A percentile compares a stretch with the other conserved stretches of the same genome.
These are phyloP conservation scores for Monosporozyma unispora DNA, from an alignment of 805 yeast species.

Conservation along the genomic window DNA sequence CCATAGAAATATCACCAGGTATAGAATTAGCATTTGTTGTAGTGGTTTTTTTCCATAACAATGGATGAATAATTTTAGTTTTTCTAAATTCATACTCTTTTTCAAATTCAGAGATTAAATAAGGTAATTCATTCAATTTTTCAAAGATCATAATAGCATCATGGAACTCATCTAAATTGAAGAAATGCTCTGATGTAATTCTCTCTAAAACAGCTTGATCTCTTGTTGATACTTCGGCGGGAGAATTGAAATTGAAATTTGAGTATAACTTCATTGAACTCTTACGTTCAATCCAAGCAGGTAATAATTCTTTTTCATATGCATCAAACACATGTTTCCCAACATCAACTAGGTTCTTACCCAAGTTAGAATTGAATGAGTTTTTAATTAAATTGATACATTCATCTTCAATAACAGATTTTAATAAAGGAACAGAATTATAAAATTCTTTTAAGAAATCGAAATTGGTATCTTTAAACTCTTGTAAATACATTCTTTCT, in stretches of 20 bases:
- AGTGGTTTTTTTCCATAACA: constrained; percentile 35
- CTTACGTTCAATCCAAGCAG: constrained; percentile 54
- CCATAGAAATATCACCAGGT: constrained; percentile 25
- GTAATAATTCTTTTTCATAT: constrained; percentile 50
- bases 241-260: constrained; percentile 66
- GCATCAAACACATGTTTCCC: constrained; percentile 37
- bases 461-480: constrained; percentile 59
- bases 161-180: constrained; percentile 64
- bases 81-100: constrained; percentile 66
- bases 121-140: constrained; percentile 57
- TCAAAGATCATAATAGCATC: constrained; percentile 79
- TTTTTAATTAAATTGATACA: constrained; percentile 56
- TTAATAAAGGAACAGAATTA: constrained; percentile 67
- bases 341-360: constrained; percentile 43
- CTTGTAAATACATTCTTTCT: constrained; percentile 57
- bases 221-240: constrained; percentile 73
- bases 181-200: constrained; percentile 27
- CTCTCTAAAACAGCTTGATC: constrained; percentile 41
- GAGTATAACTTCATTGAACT: constrained; percentile 34
- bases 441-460: constrained; percentile 58
- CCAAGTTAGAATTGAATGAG: constrained; percentile 54
- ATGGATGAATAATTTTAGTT: constrained; percentile 60
- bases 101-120: constrained; percentile 52
- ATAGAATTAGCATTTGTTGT: constrained; percentile 10
- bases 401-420: constrained; percentile 63